These are phyloP conservation scores for Kwoniella bestiolae DNA, from an alignment of 768 basidiomycete genomes.

Conservation along the genomic window DNA sequence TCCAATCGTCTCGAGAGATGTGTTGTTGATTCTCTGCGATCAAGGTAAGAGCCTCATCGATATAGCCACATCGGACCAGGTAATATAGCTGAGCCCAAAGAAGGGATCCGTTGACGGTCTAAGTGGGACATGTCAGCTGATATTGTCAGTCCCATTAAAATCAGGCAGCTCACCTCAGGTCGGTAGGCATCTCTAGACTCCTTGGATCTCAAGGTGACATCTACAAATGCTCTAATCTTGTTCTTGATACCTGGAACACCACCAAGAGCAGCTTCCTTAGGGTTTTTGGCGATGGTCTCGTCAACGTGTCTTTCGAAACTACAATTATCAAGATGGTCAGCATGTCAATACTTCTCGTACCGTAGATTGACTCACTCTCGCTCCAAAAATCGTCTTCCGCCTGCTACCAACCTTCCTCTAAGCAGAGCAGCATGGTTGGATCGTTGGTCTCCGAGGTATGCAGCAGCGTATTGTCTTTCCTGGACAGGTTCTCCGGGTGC, in stretches of 20 bases:
- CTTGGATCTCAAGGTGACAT: slow-evolving; percentile 65
- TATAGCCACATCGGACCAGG: slow-evolving; percentile 82
- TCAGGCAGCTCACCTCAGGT: slow-evolving; percentile 70
- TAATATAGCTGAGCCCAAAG: slow-evolving; percentile 95
- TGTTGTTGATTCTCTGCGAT: slow-evolving; percentile 71
- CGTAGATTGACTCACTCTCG: slow-evolving; percentile 64
- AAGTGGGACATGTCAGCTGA: background rate
- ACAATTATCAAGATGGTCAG: background rate
- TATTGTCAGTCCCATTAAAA: background rate
- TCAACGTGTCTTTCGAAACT: slow-evolving; percentile 65
- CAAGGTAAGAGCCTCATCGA: slow-evolving; percentile 77
- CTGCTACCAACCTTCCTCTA: slow-evolving; percentile 73
- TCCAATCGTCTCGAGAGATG: slow-evolving; percentile 71
- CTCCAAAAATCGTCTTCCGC: slow-evolving; percentile 80
- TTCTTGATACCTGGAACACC: slow-evolving; percentile 89
- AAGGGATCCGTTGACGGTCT: slow-evolving; percentile 84
- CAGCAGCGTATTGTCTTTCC: slow-evolving; percentile 79
- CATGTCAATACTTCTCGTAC: background rate
- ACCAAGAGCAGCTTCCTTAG: slow-evolving; percentile 82
- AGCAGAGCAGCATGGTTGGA: slow-evolving; percentile 70
- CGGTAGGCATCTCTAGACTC: slow-evolving; percentile 82
- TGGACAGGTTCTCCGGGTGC: slow-evolving; percentile 65
- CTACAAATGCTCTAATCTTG: slow-evolving; percentile 83
- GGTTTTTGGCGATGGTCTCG: slow-evolving; percentile 76
- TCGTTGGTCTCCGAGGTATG: slow-evolving; percentile 69